Conservation (phyloP, 495 filamentous ascomycete species). For the Penicillium argentinense region DNA sequence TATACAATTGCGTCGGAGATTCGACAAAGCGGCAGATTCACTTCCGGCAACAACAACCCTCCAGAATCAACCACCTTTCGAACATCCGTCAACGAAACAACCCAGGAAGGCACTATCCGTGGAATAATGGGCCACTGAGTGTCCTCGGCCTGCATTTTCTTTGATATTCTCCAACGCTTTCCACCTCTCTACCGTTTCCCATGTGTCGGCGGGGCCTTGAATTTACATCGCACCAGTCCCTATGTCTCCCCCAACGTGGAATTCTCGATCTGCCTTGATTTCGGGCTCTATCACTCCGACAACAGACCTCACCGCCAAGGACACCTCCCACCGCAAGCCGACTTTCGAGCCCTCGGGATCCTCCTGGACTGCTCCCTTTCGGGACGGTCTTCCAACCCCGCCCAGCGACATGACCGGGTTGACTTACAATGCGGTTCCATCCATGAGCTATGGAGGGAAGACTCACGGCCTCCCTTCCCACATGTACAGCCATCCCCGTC, state of each 20-base stretch:
- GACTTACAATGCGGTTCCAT: slow-evolving; percentile 40
- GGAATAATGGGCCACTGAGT: neutral
- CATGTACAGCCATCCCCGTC: slow-evolving; percentile 28
- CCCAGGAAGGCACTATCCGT: neutral
- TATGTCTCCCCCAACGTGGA: slow-evolving; percentile 39
- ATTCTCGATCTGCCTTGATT: slow-evolving; percentile 28
- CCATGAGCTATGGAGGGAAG: slow-evolving; percentile 36
- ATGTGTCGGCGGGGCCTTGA: slow-evolving; percentile 21
- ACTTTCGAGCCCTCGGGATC: slow-evolving; percentile 20
- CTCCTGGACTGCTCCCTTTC: slow-evolving; percentile 40
- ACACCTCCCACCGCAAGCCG: slow-evolving; percentile 17
- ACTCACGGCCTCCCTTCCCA: slow-evolving; percentile 28
- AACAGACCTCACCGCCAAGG: slow-evolving; percentile 18
- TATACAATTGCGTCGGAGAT: slow-evolving; percentile 17
- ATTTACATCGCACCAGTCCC: slow-evolving; percentile 16
- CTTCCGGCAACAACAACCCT: neutral
- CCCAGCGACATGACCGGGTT: slow-evolving; percentile 52
- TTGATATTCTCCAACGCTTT: neutral
- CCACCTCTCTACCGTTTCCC: slow-evolving; percentile 1
- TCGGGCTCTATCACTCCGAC: slow-evolving; percentile 31
- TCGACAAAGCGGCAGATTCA: neutral
- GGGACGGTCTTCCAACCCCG: slow-evolving; percentile 52
- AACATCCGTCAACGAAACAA: no score
- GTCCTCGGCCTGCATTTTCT: slow-evolving; percentile 7
- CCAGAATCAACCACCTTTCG: slow-evolving; percentile 2